Conservation (phyloP, 495 filamentous ascomycete species). For the Penicillium lagena region DNA sequence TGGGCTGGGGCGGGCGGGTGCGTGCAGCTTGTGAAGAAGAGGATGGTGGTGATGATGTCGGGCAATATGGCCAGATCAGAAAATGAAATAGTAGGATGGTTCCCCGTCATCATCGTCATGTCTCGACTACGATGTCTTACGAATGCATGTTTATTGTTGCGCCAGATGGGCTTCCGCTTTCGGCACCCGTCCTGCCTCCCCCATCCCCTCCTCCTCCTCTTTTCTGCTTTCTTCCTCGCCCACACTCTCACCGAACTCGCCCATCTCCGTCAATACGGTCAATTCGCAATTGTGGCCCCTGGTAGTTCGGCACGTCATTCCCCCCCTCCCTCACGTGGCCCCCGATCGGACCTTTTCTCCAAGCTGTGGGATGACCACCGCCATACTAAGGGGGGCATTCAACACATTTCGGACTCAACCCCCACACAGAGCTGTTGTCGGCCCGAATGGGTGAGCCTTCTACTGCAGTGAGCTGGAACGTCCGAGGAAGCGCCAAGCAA, state of each 20-base stretch:
- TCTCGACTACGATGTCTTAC: not conserved
- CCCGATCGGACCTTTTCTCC: slow-evolving; percentile 15
- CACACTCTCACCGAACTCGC: slow-evolving; percentile 5
- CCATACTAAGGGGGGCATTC: slow-evolving; percentile 5
- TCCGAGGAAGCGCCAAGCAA: slow-evolving; percentile 6
- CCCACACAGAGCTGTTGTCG: not conserved
- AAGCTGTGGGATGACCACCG: slow-evolving; percentile 15
- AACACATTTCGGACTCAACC: not conserved
- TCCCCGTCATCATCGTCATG: too few species aligned
- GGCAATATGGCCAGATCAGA: too few species aligned
- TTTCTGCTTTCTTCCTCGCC: slow-evolving; percentile 2
- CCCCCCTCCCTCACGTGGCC: slow-evolving; percentile 18
- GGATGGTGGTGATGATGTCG: too few species aligned
- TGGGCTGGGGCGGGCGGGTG: too few species aligned
- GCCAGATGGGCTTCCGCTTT: slow-evolving; percentile 7
- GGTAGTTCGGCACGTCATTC: not conserved
- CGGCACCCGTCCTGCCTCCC: not conserved
- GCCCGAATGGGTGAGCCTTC: slow-evolving; percentile 17
- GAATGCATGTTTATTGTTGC: not conserved
- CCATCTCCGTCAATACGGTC: too few species aligned
- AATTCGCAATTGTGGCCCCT: too few species aligned
- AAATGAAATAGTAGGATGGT: too few species aligned
- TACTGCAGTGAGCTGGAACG: slow-evolving; percentile 10
- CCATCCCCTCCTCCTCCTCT: not conserved
- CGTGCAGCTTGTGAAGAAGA: too few species aligned